Base-by-base conservation (phyloP, 2,329 filamentous ascomycete species). In the Colletotrichum chlorophyti region DNA sequence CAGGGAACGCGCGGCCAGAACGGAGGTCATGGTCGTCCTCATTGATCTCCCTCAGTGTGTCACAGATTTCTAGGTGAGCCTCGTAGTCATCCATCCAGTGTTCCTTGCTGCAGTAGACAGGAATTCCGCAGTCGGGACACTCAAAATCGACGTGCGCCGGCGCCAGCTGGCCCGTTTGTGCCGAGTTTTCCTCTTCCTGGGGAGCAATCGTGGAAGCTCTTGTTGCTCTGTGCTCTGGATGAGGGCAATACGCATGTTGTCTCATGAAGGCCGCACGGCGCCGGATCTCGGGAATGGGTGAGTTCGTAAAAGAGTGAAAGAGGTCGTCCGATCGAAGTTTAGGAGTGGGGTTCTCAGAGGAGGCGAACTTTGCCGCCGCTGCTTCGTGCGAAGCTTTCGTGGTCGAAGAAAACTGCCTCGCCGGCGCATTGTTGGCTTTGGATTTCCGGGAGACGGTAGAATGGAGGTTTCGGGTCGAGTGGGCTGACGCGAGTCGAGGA, bases 71-170 rank as follows among this genome's bases (percentile, higher is more conserved):
- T 60, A 99, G 74, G 74, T 99, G 95, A 15, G 88, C 84, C 74
- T 98, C 94, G 69, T 97, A 99, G 73, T 98, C 92, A 66, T 96
- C 92, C 71, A 91, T 92, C 91, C 94, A 98, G 72, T 99, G 95
- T 65, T 92, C 89, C 74, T 97, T 91, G 66, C 87, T 94, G 78
- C 95, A 99, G 71, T 95, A 96, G 6, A 97, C 88, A 0, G 96
- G 93, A 37, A 98, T 85, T 12, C 95, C 95, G 67, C 95, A 99
- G 73, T 99, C 94, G 1, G 95, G 93, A 68, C 95, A 99, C 74
- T 98, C 95, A 69, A 96, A 97, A 65, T 90, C 82, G 49, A 97
- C 92, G 74, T 97, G 92, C 14, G 88, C 87, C 0, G 94, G 90
- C 9, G 91, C 83, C 61, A 86, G 74, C 34, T 75, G 72, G 42